Conservation (phyloP, 2,329 filamentous ascomycete genomes). For the Aplosporella prunicola region DNA sequence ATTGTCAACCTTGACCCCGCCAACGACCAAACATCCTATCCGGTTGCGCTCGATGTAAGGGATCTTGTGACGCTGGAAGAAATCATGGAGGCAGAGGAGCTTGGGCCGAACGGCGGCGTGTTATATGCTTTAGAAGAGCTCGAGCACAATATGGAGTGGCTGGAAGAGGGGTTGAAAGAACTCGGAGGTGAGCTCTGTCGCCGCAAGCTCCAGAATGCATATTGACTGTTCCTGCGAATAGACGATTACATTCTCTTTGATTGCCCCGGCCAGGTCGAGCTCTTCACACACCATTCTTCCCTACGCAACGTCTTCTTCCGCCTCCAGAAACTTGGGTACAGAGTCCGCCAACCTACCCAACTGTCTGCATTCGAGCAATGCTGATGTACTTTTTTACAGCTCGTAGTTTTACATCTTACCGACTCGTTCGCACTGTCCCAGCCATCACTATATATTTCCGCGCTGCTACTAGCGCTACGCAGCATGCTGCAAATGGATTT, state of each 20-base stretch:
- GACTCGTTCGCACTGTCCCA: conserved; percentile 90
- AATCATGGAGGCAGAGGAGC: conserved; percentile 81
- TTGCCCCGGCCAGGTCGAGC: conserved; percentile 91
- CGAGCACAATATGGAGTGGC: conserved; percentile 88
- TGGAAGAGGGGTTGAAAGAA: conserved; percentile 69
- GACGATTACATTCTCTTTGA: conserved; percentile 94
- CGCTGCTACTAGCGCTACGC: conserved; percentile 81
- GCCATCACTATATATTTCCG: conserved; percentile 90
- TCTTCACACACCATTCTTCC: conserved; percentile 91
- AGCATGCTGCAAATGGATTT: conserved; percentile 99
- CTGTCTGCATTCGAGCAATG: conserved; percentile 6
- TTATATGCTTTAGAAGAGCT: conserved; percentile 92
- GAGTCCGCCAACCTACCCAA: conserved; percentile 50
- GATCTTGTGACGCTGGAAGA: conserved; percentile 83
- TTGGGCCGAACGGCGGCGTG: conserved; percentile 88
- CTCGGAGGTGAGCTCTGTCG: conserved; percentile 46
- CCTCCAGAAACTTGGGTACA: conserved; percentile 82
- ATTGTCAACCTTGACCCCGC: conserved; percentile 95
- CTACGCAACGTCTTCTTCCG: conserved; percentile 85
- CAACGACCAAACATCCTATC: conserved; percentile 86
- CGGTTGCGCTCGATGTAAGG: conserved; percentile 82
- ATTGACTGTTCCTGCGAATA: conserved; percentile 12
- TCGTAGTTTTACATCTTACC: conserved; percentile 86
- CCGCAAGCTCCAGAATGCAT: conserved; percentile 12
- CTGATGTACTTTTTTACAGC: conserved; percentile 44